Percentiles rank a stretch among this genome's conserved stretches.
Evolutionary conservation across 108 stramenopile species (phyloP).

Genomic region (Nitzschia sp.): DNA sequence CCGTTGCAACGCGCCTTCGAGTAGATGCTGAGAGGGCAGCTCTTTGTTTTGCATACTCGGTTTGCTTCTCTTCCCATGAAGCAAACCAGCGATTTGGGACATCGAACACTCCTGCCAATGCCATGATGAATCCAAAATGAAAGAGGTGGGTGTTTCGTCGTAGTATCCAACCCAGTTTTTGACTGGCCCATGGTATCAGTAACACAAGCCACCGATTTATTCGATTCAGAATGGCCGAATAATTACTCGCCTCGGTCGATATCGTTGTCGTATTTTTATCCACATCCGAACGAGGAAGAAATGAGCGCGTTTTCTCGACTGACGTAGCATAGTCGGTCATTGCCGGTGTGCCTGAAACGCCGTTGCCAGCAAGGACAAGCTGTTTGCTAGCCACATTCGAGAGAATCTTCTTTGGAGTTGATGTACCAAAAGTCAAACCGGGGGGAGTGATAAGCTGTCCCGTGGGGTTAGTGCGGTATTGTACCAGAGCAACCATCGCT

Average conservation of each 20-base stretch:
- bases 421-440: constrained; percentile 53
- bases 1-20: neutral
- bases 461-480: constrained; percentile 61
- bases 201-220: constrained; percentile 57
- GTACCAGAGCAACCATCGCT: constrained; percentile 54
- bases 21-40: neutral
- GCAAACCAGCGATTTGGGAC: constrained; percentile 27
- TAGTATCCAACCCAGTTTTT: constrained; percentile 42
- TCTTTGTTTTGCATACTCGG: neutral
- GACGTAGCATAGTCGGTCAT: neutral
- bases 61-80: constrained; percentile 10
- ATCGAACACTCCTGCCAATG: constrained; percentile 43
- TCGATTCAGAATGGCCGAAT: constrained; percentile 29
- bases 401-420: neutral
- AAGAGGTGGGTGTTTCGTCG: constrained; percentile 54
- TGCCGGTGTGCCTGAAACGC: too few relatives aligned
- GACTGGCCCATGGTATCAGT: constrained; percentile 50
- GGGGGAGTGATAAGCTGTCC: constrained; percentile 60
- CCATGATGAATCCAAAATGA: constrained; percentile 57
- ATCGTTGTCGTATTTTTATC: neutral
- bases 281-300: neutral
- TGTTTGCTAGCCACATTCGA: neutral
- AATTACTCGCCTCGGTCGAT: constrained; percentile 8
- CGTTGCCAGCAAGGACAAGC: neutral
- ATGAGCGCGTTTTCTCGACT: neutral